phyloP scores from a whole-genome alignment of 2,329 filamentous ascomycete species.

The Phialophora expanda region DNA sequence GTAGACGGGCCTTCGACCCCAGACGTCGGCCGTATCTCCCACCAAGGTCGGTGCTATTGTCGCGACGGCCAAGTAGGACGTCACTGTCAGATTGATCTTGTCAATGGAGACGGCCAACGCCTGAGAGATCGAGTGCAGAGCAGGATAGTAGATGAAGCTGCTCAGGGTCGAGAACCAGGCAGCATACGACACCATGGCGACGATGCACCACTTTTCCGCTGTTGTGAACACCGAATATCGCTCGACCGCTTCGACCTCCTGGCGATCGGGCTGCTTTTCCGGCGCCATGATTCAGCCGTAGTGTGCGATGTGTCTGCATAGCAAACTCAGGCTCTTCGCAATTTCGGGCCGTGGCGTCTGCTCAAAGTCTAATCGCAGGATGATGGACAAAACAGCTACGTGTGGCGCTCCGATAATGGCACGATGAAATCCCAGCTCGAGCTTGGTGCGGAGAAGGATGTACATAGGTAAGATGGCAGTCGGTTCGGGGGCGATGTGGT shows the following conservation, averaged over 20 bases:
- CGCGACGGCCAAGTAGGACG: slow-evolving; percentile 52
- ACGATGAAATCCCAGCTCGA: too few species aligned
- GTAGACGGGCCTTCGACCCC: slow-evolving; percentile 57
- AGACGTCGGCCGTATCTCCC: slow-evolving; percentile 56
- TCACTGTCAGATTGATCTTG: slow-evolving; percentile 40
- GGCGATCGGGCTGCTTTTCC: neutral
- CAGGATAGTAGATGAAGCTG: slow-evolving; percentile 22
- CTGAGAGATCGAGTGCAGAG: slow-evolving; percentile 10
- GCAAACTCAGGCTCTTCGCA: too few species aligned
- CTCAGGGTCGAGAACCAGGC: slow-evolving; percentile 22
- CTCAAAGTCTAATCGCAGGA: too few species aligned
- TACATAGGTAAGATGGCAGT: too few species aligned
- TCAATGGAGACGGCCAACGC: slow-evolving; percentile 41
- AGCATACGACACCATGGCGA: slow-evolving; percentile 20
- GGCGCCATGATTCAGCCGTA: too few species aligned
- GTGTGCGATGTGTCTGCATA: too few species aligned
- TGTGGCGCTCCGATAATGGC: too few species aligned
- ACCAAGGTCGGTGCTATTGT: slow-evolving; percentile 59
- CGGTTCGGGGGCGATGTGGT: too few species aligned
- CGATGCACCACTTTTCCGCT: slow-evolving; percentile 19
- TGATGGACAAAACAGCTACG: too few species aligned
- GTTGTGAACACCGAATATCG: neutral
- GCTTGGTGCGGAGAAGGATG: too few species aligned
- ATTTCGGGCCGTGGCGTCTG: neutral
- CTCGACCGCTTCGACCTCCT: neutral